phyloP scores from a whole-genome alignment of 495 filamentous ascomycete genomes.

The Umbilicaria muhlenbergii region DNA sequence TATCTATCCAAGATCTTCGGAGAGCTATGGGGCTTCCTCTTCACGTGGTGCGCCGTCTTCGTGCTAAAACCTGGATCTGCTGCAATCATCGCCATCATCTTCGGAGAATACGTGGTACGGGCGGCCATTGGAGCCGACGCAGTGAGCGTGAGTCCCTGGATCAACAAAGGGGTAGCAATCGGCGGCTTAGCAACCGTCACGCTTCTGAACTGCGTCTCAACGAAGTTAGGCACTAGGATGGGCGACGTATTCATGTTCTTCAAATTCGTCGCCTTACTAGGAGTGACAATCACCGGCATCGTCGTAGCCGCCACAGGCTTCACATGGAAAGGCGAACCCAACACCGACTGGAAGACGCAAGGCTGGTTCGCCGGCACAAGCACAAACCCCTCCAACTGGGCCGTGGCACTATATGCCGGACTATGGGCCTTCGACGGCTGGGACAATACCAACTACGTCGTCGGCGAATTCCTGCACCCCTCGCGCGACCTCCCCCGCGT shows the following conservation, averaged over 20 bases:
- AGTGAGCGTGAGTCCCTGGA: constrained; percentile 61
- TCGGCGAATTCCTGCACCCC: constrained; percentile 88
- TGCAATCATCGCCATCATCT: constrained; percentile 93
- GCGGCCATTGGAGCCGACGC: constrained; percentile 70
- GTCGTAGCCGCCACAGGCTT: constrained; percentile 79
- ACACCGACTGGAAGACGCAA: constrained; percentile 69
- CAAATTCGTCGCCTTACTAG: constrained; percentile 82
- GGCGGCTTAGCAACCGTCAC: constrained; percentile 62
- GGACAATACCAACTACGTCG: constrained; percentile 98
- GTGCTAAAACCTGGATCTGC: constrained; percentile 87
- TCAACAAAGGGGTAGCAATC: constrained; percentile 79
- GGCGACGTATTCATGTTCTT: constrained; percentile 91
- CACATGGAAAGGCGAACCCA: constrained; percentile 59
- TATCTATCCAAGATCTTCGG: constrained; percentile 95
- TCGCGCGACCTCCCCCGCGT: constrained; percentile 80
- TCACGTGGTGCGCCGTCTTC: constrained; percentile 88
- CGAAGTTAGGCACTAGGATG: constrained; percentile 66
- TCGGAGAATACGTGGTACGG: constrained; percentile 88
- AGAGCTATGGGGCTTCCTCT: constrained; percentile 79
- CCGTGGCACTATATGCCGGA: constrained; percentile 86
- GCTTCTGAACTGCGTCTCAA: constrained; percentile 77
- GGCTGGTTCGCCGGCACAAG: constrained; percentile 84
- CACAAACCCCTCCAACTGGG: constrained; percentile 65
- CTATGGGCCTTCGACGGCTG: constrained; percentile 98
- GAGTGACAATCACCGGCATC: constrained; percentile 75